Evolutionary conservation across 225 moss, liverwort and hornwort genomes (phyloP).

Genomic region (Bryoerythrophyllum caledonicum): DNA sequence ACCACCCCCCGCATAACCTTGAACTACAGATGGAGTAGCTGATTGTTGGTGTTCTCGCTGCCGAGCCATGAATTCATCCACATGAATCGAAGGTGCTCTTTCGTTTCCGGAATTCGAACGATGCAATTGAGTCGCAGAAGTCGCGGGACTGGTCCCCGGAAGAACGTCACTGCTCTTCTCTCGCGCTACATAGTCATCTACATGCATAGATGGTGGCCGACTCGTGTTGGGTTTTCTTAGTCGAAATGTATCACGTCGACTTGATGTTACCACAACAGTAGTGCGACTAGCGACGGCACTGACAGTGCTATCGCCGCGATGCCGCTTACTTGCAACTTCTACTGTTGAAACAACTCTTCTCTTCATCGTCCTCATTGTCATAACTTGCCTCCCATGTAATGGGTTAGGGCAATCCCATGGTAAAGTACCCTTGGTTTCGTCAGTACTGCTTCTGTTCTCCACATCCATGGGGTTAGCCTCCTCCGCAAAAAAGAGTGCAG

Average conservation of each 20-base stretch:
- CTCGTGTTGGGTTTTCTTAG: constrained; percentile 97
- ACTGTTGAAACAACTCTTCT: constrained; percentile 72
- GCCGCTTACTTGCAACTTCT: constrained; percentile 84
- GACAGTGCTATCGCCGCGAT: constrained; percentile 55
- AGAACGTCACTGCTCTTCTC: constrained; percentile 75
- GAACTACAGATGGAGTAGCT: constrained; percentile 34
- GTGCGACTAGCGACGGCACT: constrained; percentile 50
- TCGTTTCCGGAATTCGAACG: constrained; percentile 71
- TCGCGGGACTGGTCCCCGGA: constrained; percentile 59
- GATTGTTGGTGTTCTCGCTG: constrained; percentile 77
- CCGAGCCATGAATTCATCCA: constrained; percentile 87
- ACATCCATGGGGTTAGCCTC: constrained; percentile 31
- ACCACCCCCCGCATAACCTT: constrained; percentile 45
- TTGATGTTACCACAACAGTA: constrained; percentile 52
- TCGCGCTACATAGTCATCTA: constrained; percentile 97
- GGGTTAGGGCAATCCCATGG: constrained; percentile 84
- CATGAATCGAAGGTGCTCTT: constrained; percentile 79
- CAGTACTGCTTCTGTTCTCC: constrained; percentile 32
- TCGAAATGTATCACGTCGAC: constrained; percentile 88
- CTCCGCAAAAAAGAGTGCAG: constrained; percentile 40
- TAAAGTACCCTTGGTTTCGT: constrained; percentile 61
- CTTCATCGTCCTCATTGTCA: constrained; percentile 64
- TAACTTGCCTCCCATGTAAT: constrained; percentile 58
- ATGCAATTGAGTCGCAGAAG: constrained; percentile 59
- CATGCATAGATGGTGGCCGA: constrained; percentile 99